phyloP scores from a whole-genome alignment of 1,139 yeast genomes.

The Martiniozyma asiatica region DNA sequence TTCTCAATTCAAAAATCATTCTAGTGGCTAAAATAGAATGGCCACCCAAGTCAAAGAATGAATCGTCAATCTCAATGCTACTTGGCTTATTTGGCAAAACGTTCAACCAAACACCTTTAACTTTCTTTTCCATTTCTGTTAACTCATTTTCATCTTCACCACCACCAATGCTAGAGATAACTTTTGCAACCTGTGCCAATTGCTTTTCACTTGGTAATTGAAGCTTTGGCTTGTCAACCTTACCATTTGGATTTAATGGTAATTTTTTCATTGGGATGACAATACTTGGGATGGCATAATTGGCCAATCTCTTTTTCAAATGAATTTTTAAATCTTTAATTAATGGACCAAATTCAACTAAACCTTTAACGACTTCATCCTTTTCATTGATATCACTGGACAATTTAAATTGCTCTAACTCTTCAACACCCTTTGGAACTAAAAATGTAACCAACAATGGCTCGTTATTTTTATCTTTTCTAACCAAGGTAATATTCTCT shows the following conservation, averaged over 20 bases:
- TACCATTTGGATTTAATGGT: conserved; percentile 96
- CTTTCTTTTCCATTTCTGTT: conserved; percentile 49
- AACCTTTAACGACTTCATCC: conserved; percentile 70
- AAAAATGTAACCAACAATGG: conserved; percentile 83
- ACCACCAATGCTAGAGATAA: conserved; percentile 28
- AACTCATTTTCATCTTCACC: conserved; percentile 37
- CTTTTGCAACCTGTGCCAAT: conserved; percentile 51
- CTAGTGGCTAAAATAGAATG: conserved; percentile 94
- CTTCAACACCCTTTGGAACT: conserved; percentile 68
- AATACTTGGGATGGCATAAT: conserved; percentile 87
- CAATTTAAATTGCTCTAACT: conserved; percentile 40
- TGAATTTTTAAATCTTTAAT: conserved; percentile 72
- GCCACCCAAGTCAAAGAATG: conserved; percentile 96
- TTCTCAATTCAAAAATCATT: conserved; percentile 88
- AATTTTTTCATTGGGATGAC: conserved; percentile 77
- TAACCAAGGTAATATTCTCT: conserved; percentile 86
- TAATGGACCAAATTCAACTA: conserved; percentile 63
- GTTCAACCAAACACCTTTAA: conserved; percentile 74
- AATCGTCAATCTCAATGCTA: conserved; percentile 61
- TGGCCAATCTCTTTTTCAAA: conserved; percentile 79
- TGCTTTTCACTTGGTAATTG: conserved; percentile 93
- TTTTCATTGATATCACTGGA: conserved; percentile 30
- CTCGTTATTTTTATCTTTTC: conserved; percentile 86
- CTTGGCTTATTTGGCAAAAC: conserved; percentile 83
- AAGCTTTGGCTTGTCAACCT: conserved; percentile 91